Evolutionary conservation across 1,139 yeast genomes (phyloP).

Genomic region (Suhomyces guaymorum): DNA sequence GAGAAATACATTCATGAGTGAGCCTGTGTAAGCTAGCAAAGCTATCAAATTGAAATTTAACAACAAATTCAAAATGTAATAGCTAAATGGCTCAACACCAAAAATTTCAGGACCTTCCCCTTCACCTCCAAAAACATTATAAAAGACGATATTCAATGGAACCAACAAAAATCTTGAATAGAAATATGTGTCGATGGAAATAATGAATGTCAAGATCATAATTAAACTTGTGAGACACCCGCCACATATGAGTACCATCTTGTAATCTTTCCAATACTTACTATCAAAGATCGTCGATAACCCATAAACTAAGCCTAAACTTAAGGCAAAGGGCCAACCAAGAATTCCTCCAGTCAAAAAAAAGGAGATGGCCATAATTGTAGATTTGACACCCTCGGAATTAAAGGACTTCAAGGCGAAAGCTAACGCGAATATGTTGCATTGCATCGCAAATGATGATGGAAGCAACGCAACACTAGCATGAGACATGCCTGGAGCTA

Average conservation of each 20-base stretch:
- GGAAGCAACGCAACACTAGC: conserved; percentile 86
- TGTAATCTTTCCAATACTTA: conserved; percentile 8
- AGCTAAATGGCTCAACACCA: conserved; percentile 82
- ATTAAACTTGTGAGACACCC: conserved; percentile 22
- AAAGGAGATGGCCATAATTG: conserved; percentile 46
- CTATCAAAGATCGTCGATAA: conserved; percentile 25
- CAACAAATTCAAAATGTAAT: conserved; percentile 66
- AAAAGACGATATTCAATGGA: conserved; percentile 78
- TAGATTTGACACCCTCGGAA: conserved; percentile 12
- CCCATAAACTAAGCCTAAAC: conserved; percentile 62
- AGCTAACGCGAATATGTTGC: conserved; percentile 57
- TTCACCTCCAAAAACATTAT: conserved; percentile 75
- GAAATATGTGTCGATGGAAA: conserved; percentile 59
- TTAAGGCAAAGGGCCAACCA: conserved; percentile 92
- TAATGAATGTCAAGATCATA: conserved; percentile 35
- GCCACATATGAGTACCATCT: conserved; percentile 17
- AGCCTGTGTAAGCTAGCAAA: conserved; percentile 47
- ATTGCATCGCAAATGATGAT: conserved; percentile 79
- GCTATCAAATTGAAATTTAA: conserved; percentile 70
- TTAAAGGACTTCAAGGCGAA: conserved; percentile 29
- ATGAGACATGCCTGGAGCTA: conserved; percentile 73
- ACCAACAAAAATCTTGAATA: conserved; percentile 68
- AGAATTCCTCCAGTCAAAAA: conserved; percentile 67
- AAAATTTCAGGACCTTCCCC: conserved; percentile 88
- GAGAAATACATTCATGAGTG: conserved; percentile 25